phyloP scores from a whole-genome alignment of 2,329 filamentous ascomycete species.

The Trichoderma koningiopsis region DNA sequence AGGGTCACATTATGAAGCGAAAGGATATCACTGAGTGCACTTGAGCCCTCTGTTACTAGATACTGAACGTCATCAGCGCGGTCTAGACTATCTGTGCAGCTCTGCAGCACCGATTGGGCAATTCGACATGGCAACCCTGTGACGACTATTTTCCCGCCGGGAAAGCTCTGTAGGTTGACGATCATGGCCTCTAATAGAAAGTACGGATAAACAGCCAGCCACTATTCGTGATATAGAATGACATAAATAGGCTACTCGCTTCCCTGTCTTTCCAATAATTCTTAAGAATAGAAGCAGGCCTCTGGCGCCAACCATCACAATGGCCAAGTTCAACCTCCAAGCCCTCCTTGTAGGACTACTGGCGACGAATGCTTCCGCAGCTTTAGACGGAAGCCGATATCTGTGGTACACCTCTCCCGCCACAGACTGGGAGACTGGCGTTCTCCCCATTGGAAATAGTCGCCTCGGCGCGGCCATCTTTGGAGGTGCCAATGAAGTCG shows the following conservation, averaged over 20 bases:
- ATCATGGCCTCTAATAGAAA: conserved; percentile 3
- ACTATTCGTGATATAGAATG: not conserved
- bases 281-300: not conserved
- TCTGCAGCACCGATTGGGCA: not conserved
- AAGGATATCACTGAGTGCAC: not conserved
- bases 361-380: conserved; percentile 4
- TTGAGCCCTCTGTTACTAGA: not conserved
- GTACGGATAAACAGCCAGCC: not conserved
- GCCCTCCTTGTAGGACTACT: not conserved
- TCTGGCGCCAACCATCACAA: not conserved
- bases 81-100: not conserved
- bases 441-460: conserved; percentile 50
- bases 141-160: conserved; percentile 12
- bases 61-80: not conserved
- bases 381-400: conserved; percentile 26
- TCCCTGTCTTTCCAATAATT: not conserved
- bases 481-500: conserved; percentile 43
- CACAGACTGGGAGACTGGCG: conserved; percentile 31
- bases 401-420: conserved; percentile 29
- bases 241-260: conserved; percentile 1
- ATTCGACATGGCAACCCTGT: not conserved
- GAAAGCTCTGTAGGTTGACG: not conserved
- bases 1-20: not conserved
- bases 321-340: conserved; percentile 19
- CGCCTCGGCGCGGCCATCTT: conserved; percentile 44